phyloP scores from a whole-genome alignment of 2,329 filamentous ascomycete genomes.

The Paecilomyces dactylethromorphus region DNA sequence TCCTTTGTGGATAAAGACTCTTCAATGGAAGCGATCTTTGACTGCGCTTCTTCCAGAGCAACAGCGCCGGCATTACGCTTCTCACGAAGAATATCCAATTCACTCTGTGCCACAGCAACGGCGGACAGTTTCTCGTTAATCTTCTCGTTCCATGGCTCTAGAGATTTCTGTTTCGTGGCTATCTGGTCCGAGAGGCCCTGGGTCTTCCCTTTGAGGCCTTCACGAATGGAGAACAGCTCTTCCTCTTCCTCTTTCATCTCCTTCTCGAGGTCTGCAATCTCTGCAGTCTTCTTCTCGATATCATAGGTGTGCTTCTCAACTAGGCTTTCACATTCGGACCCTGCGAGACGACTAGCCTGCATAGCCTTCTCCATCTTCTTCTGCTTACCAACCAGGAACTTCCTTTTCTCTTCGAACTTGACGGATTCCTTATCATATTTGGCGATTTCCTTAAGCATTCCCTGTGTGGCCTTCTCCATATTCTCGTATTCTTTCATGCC shows the following conservation, averaged over 20 bases:
- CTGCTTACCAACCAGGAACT: slow-evolving; percentile 82
- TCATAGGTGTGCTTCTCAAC: slow-evolving; percentile 73
- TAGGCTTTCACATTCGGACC: slow-evolving; percentile 67
- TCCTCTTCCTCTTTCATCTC: slow-evolving; percentile 72
- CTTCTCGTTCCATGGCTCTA: slow-evolving; percentile 95
- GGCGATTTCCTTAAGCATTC: slow-evolving; percentile 75
- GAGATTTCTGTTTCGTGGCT: slow-evolving; percentile 79
- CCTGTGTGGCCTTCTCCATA: slow-evolving; percentile 75
- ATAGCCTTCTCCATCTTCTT: slow-evolving; percentile 93
- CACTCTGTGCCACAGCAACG: slow-evolving; percentile 90
- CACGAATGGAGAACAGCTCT: slow-evolving; percentile 75
- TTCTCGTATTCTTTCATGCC: slow-evolving; percentile 77
- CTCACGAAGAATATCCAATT: slow-evolving; percentile 84
- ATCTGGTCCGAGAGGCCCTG: slow-evolving; percentile 92
- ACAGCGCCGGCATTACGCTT: slow-evolving; percentile 81
- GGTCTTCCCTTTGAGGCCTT: slow-evolving; percentile 88
- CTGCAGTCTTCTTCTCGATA: slow-evolving; percentile 66
- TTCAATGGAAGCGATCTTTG: slow-evolving; percentile 69
- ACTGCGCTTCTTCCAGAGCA: slow-evolving; percentile 73
- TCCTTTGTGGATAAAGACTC: slow-evolving; percentile 65
- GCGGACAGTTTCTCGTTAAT: slow-evolving; percentile 94
- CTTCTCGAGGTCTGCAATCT: slow-evolving; percentile 69
- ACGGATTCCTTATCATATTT: slow-evolving; percentile 95
- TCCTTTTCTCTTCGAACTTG: slow-evolving; percentile 96
- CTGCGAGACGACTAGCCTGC: slow-evolving; percentile 65